Evolutionary conservation across 345 rosid genomes (phyloP), one percentile per base, ranked within the genome.

Genomic region (Dovyalis caffra): DNA sequence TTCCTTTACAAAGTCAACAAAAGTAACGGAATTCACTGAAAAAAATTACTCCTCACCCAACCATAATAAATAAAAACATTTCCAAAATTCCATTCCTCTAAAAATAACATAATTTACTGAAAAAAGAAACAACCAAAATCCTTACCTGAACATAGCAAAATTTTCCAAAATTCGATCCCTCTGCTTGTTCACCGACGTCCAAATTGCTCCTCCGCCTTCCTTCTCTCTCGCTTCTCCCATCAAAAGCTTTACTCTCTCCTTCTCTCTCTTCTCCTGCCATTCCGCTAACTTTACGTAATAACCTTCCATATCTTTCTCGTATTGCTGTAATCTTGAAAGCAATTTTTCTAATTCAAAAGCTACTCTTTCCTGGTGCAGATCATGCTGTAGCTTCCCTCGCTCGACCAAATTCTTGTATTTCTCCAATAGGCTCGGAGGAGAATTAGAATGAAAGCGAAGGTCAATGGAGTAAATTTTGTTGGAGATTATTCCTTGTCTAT

Each of bases 241-340:
- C 89, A 94, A 85, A 80, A 92, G 82, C 83, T 81, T 90, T 74
- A 83, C 74, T n/a, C 86, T 72, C 77, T 88, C 87, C 72, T 88
- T 70, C 81, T 94, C 97, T 77, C 98, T 88, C 32, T 45, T 88
- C 83, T 83, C 86, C 87, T 92, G 93, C 98, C 97, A 94, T 20
- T 87, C 85, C 20, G 82, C 87, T 74, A 92, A 85, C 32, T 82
- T 91, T 72, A 82, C 98, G 81, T 91, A 91, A 84, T 90, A 92
- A 37, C 84, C 89, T 81, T 90, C 89, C 98, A 94, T 94, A 68
- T 92, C 89, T 35, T 85, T 88, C 84, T 91, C 95, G 64, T 92
- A 94, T 76, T 90, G 89, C 68, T 91, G 89, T 81, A 94, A 81
- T 85, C 94, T 87, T 73, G 87, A 87, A 34, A 87, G 88, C 80